Conservation (phyloP, 192 early-diverging fungal genomes). For the Coemansia sp. region DNA sequence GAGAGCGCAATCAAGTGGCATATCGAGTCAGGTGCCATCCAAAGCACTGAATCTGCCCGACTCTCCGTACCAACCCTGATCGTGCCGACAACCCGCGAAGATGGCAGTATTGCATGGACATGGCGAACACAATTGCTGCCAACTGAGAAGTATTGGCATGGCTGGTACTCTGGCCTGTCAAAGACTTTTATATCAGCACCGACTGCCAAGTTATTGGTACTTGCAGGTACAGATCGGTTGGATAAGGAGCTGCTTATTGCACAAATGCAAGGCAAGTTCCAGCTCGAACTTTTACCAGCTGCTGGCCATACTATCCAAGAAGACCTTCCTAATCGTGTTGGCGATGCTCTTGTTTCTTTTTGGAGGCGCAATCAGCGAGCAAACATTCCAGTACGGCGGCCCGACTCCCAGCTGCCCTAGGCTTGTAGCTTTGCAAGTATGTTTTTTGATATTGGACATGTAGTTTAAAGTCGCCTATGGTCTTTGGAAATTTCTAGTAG, state of each 20-base stretch:
- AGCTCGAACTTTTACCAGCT: constrained; percentile 68
- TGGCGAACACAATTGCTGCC: constrained; percentile 64
- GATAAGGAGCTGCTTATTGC: constrained; percentile 77
- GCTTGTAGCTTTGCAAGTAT: neutral
- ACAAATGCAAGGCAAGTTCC: constrained; percentile 87
- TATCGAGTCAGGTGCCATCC: constrained; percentile 64
- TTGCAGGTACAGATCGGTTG: constrained; percentile 76
- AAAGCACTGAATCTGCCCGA: constrained; percentile 67
- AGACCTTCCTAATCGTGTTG: constrained; percentile 66
- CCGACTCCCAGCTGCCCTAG: neutral
- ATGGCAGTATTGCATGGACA: constrained; percentile 56
- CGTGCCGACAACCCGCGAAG: constrained; percentile 15
- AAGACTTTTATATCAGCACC: constrained; percentile 66
- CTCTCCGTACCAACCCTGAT: constrained; percentile 74
- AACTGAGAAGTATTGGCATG: constrained; percentile 70
- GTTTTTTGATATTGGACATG: neutral
- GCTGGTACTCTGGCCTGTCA: constrained; percentile 66
- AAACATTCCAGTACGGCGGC: constrained; percentile 32
- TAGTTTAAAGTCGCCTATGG: neutral
- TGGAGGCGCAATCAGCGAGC: constrained; percentile 70
- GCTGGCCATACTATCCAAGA: constrained; percentile 77
- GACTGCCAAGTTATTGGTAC: constrained; percentile 66
- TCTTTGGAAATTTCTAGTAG: neutral
- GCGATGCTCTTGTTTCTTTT: constrained; percentile 62
- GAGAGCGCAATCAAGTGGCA: constrained; percentile 51